These are phyloP conservation scores for Linum lewisii DNA, from an alignment of 345 rosid species.

Conservation along the genomic window DNA sequence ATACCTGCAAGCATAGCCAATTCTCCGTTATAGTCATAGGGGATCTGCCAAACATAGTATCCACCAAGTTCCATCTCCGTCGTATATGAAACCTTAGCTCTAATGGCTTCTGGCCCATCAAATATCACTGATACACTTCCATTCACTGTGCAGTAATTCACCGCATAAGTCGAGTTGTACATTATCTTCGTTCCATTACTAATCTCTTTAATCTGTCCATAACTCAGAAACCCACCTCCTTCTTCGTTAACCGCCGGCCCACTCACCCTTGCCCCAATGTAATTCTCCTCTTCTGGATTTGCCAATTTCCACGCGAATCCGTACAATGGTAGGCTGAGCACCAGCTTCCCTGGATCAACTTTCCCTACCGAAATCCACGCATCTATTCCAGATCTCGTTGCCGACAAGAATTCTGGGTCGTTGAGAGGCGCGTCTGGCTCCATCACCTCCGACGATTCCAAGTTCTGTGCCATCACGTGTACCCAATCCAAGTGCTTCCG, in stretches of 20 bases:
- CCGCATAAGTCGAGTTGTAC: slow-evolving; percentile 1
- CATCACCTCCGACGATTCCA: slow-evolving; percentile 10
- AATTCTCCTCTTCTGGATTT: slow-evolving; percentile 4
- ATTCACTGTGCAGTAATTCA: background rate
- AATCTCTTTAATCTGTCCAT: background rate
- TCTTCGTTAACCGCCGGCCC: background rate
- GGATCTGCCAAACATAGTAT: background rate
- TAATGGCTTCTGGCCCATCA: slow-evolving; percentile 4
- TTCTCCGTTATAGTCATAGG: slow-evolving; percentile 1
- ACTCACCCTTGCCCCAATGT: background rate
- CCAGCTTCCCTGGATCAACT: slow-evolving; percentile 14
- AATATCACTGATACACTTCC: slow-evolving; percentile 4
- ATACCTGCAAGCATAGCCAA: slow-evolving; percentile 6
- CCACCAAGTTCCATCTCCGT: slow-evolving; percentile 7
- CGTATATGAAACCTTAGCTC: slow-evolving; percentile 11
- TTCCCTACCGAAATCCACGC: slow-evolving; percentile 19
- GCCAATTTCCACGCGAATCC: slow-evolving; percentile 23
- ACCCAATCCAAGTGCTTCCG: slow-evolving; percentile 15
- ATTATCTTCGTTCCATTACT: background rate
- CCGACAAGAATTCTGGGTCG: slow-evolving; percentile 4
- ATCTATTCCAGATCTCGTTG: slow-evolving; percentile 1
- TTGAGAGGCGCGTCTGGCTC: slow-evolving; percentile 9
- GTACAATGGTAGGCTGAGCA: slow-evolving; percentile 27
- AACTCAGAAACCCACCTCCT: background rate
- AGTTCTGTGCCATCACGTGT: slow-evolving; percentile 6